phyloP scores from a whole-genome alignment of 306 rosid species.

The cucumber (Cucumis sativus) region DNA sequence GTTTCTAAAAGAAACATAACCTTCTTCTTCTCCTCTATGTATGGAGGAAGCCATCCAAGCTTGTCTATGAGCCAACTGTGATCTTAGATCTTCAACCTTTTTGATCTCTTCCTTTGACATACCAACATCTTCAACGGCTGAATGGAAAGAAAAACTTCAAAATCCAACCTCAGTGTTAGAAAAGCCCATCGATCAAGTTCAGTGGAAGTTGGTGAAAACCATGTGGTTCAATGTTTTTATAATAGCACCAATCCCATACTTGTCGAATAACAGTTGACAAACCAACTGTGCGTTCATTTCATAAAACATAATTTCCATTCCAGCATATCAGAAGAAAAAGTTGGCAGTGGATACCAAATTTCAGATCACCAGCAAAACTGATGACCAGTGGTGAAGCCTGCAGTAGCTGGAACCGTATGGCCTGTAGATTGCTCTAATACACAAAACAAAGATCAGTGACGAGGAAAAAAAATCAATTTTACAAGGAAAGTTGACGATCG shows the following conservation, averaged over 20 bases:
- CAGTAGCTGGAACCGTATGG: constrained; percentile 67
- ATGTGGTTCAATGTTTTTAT: not conserved
- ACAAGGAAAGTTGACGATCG: constrained; percentile 13
- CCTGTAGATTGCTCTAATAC: constrained; percentile 68
- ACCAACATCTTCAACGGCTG: constrained; percentile 59
- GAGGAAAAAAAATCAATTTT: not conserved
- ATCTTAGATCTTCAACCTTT: constrained; percentile 36
- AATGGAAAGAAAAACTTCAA: constrained; percentile 8
- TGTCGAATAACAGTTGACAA: not conserved
- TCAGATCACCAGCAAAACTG: constrained; percentile 70
- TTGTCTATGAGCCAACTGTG: constrained; percentile 38
- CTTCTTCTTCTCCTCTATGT: constrained; percentile 89
- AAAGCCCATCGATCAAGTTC: not conserved
- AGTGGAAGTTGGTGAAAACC: not conserved
- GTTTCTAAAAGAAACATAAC: constrained; percentile 19
- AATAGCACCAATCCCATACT: not conserved
- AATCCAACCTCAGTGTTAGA: constrained; percentile 15
- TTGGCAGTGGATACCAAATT: constrained; percentile 45
- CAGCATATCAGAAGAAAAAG: not conserved
- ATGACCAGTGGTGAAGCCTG: constrained; percentile 68
- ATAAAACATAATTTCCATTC: not conserved
- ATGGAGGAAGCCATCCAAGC: constrained; percentile 97
- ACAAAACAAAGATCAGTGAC: constrained; percentile 21
- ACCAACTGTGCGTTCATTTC: not conserved
- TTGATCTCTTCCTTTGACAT: constrained; percentile 27